Base-by-base conservation (phyloP, 2,329 filamentous ascomycete species). In the Plectosphaerella plurivora region DNA sequence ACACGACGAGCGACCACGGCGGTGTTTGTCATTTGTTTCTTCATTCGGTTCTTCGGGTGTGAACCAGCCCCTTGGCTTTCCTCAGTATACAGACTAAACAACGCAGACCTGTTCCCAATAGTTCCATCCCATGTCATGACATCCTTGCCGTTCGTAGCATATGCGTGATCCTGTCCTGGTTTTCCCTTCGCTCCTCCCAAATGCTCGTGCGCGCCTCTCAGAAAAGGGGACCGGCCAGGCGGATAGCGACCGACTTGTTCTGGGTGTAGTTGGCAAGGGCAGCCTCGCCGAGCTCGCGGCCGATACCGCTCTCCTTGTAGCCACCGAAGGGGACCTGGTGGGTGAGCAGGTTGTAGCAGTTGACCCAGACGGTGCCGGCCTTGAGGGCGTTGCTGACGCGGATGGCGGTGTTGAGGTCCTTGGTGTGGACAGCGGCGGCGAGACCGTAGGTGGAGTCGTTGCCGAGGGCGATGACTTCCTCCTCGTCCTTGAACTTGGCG, bases 371-470 rank as follows among this genome's bases (percentile, higher is more conserved):
- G 39, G 79, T 82, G 57, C 87, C 91, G 35, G 90, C 90, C 68
- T 81, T 81, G 63, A 95, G 75, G 12, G 74, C 76, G 69, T 91
- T 92, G 69, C 84, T 85, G 52, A 93, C 88, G 53, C 88, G 83
- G 67, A 94, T 81, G 62, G 89, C 89, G 1, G 87, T 91, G 79
- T 89, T 91, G 67, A 95, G 77, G 73, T 91, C 84, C 61, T 73
- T 85, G 63, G 90, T 95, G 81, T 94, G 89, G 45, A 95, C 80
- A 58, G 88, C 90, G 51, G 90, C 86, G 54, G 90, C 90, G 45
- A 96, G 83, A 64, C 91, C 91, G 75, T 93, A 96, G 59, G 73
- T 83, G 65, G 83, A 86, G 73, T 84, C 77, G 79, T 96, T 94
- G 60, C 82, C 88, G 50, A 88, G 73, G 60, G 78, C 74, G 71